A percentile compares a stretch with the other conserved stretches of the same genome.
These are phyloP conservation scores for Naganishia sp. DNA, from an alignment of 1,284 basidiomycete genomes.

Conservation along the genomic window DNA sequence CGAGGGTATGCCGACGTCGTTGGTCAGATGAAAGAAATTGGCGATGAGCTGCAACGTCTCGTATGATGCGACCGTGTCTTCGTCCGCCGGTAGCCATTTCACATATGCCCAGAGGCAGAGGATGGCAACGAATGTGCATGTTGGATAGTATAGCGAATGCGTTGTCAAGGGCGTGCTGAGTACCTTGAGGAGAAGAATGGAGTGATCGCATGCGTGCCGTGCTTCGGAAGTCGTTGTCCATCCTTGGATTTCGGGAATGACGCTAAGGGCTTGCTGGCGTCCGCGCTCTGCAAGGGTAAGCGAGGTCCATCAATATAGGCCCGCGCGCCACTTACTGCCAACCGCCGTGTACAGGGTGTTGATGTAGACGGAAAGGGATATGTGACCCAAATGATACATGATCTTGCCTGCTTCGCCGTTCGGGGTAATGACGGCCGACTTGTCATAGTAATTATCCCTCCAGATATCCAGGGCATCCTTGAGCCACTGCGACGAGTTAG, in stretches of 20 bases:
- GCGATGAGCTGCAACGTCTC: constrained; percentile 12
- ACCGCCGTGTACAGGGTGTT: constrained; percentile 36
- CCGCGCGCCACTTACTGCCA: constrained; percentile 34
- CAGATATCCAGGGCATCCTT: constrained; percentile 36
- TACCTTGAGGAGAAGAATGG: constrained; percentile 30
- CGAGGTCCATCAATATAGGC: too few species aligned
- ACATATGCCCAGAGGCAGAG: constrained; percentile 37
- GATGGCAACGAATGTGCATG: constrained; percentile 35
- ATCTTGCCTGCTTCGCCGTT: constrained; percentile 27
- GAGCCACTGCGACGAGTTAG: constrained; percentile 33
- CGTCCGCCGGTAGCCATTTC: constrained; percentile 29
- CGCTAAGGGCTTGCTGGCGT: constrained; percentile 19
- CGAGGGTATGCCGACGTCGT: constrained; percentile 6
- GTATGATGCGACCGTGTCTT: constrained; percentile 22
- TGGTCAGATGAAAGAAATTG: constrained; percentile 14
- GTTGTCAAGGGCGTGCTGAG: constrained; percentile 28
- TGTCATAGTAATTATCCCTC: constrained; percentile 34
- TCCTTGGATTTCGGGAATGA: constrained; percentile 24
- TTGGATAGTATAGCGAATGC: constrained; percentile 34
- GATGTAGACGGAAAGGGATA: constrained; percentile 35
- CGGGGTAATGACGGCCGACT: constrained; percentile 12
- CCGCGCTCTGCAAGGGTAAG: constrained; percentile 25
- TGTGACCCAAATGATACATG: constrained; percentile 38
- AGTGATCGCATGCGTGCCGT: constrained; percentile 32
- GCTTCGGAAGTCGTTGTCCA: constrained; percentile 34